Evolutionary conservation across 225 moss, liverwort and hornwort species (phyloP).

Genomic region (Sphagnum tenellum): DNA sequence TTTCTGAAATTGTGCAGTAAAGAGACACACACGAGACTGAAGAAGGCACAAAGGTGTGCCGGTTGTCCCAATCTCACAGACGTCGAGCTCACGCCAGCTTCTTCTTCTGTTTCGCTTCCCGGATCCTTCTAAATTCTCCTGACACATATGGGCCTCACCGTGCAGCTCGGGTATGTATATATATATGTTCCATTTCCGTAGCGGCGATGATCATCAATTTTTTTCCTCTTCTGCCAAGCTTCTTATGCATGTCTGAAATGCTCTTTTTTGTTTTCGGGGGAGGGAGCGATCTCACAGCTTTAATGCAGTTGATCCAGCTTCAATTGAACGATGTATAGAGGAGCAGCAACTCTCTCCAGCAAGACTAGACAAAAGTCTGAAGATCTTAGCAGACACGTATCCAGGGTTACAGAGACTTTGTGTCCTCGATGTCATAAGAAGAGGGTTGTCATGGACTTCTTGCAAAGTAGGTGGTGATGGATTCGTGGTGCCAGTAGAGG

Average conservation of each 20-base stretch:
- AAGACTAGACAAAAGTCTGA: conserved; percentile 58
- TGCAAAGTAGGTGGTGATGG: conserved; percentile 18
- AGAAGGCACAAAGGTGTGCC: no score
- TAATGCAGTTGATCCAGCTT: conserved; percentile 48
- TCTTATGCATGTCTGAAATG: not conserved
- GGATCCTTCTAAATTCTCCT: no score
- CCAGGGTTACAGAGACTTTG: conserved; percentile 76
- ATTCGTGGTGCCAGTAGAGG: conserved; percentile 7
- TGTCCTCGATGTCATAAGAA: conserved; percentile 70
- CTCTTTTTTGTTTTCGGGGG: no score
- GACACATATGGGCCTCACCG: conserved; percentile 51
- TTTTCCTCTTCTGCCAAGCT: not conserved
- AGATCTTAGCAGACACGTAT: conserved; percentile 61
- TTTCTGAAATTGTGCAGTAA: no score
- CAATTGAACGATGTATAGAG: conserved; percentile 66
- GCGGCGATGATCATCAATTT: no score
- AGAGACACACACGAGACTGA: no score
- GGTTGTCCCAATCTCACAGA: conserved; percentile 78
- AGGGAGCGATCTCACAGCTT: conserved; percentile 6
- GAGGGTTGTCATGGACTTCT: conserved; percentile 10
- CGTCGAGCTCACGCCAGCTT: conserved; percentile 34
- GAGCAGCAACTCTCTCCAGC: conserved; percentile 60
- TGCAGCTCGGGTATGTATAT: conserved; percentile 30
- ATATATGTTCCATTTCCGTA: not conserved
- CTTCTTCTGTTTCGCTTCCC: no score